Evolutionary conservation across 345 rosid species (phyloP).

Genomic region (Murraya paniculata): DNA sequence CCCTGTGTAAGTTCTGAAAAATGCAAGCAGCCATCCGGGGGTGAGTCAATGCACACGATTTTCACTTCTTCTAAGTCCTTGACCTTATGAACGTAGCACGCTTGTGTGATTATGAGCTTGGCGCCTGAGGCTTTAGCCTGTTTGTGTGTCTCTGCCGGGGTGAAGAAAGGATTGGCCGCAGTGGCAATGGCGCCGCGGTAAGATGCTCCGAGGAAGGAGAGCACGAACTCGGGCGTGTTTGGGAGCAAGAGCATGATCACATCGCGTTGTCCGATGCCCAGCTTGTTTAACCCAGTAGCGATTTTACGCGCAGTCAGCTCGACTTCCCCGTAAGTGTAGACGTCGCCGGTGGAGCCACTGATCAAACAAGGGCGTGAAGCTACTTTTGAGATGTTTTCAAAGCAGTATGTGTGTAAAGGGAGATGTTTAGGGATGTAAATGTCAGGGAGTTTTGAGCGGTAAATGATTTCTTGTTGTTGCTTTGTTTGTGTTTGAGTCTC

Average conservation of each 20-base stretch:
- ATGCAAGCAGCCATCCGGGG: conserved; percentile 49
- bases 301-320: conserved; percentile 56
- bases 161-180: conserved; percentile 80
- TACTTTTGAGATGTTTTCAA: conserved; percentile 47
- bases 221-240: conserved; percentile 67
- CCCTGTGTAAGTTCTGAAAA: conserved; percentile 56
- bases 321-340: conserved; percentile 68
- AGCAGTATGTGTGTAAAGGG: conserved; percentile 65
- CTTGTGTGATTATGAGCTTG: conserved; percentile 58
- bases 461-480: conserved; percentile 45
- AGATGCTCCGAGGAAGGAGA: conserved; percentile 77
- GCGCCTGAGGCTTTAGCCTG: conserved; percentile 61
- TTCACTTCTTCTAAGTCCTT: conserved; percentile 35
- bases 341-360: conserved; percentile 59
- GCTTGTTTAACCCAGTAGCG: conserved; percentile 50
- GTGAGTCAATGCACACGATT: conserved; percentile 42
- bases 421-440: conserved; percentile 75
- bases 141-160: conserved; percentile 66
- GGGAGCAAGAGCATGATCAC: conserved; percentile 78
- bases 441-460: conserved; percentile 76
- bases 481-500: conserved; percentile 14
- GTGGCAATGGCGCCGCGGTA: conserved; percentile 62
- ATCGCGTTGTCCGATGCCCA: conserved; percentile 57
- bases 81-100: conserved; percentile 52
- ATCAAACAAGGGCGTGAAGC: conserved; percentile 62